Conservation (phyloP, 2,329 filamentous ascomycete species). For the Knoxdaviesia capensis region DNA sequence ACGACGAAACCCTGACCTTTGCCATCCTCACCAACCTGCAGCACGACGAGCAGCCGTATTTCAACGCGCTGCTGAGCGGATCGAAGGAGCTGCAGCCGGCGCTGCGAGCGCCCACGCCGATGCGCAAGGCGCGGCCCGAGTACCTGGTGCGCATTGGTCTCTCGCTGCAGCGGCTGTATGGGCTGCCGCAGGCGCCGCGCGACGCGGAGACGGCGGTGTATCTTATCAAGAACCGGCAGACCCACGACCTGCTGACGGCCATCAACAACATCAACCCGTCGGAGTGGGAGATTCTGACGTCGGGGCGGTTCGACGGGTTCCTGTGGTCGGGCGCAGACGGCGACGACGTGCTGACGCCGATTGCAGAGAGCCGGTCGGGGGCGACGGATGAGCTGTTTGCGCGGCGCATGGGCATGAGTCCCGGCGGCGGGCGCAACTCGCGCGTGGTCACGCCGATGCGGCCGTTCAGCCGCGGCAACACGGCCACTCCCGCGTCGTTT, state of each 20-base stretch:
- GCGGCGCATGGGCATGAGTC: conserved; percentile 32
- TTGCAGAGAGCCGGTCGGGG: conserved; percentile 9
- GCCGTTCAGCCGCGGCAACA: conserved; percentile 33
- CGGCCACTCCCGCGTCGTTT: conserved; percentile 37
- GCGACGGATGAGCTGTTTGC: conserved; percentile 12
- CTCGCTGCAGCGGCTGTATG: conserved; percentile 71
- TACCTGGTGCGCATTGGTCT: conserved; percentile 56
- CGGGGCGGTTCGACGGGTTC: conserved; percentile 88
- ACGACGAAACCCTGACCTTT: conserved; percentile 85
- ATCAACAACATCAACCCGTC: conserved; percentile 71
- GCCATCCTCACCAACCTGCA: conserved; percentile 80
- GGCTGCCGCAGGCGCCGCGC: conserved; percentile 50
- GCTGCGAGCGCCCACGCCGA: conserved; percentile 47
- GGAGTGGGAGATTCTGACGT: conserved; percentile 94
- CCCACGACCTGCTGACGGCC: conserved; percentile 75
- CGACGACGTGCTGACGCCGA: conserved; percentile 25
- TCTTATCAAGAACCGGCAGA: conserved; percentile 59
- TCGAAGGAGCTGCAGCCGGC: conserved; percentile 33
- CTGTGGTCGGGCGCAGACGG: conserved; percentile 75
- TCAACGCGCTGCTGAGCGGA: conserved; percentile 57
- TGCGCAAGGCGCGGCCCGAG: conserved; percentile 44
- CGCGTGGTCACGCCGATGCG: conserved; percentile 23
- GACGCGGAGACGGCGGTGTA: conserved; percentile 77
- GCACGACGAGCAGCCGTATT: conserved; percentile 54
- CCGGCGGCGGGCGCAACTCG: conserved; percentile 10